phyloP scores from a whole-genome alignment of 2,329 filamentous ascomycete genomes.

The Diaporthe aspalathi region DNA sequence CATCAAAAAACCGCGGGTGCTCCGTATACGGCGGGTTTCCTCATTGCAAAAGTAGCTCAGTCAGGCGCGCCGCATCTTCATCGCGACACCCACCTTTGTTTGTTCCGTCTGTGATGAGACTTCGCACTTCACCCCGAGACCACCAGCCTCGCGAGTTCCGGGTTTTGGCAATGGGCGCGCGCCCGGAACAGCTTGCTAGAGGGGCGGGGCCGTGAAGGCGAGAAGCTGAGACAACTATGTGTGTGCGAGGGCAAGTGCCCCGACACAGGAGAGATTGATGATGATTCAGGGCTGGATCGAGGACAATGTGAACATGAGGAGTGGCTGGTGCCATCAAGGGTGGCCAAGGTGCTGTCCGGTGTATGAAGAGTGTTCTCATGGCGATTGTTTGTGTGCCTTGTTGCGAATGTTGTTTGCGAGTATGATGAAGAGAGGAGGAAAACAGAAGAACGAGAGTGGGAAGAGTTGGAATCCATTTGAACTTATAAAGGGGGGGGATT shows the following conservation, averaged over 20 bases:
- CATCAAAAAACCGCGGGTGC: background rate
- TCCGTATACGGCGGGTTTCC: background rate
- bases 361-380: background rate
- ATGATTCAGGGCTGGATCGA: background rate
- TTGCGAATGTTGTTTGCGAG: background rate
- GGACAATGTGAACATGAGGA: background rate
- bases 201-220: background rate
- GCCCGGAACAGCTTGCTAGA: background rate
- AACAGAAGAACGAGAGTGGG: background rate
- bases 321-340: background rate
- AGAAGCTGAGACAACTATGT: conserved; percentile 4
- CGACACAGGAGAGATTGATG: background rate
- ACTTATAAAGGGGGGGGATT: too few species aligned
- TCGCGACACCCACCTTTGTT: conserved; percentile 14
- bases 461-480: background rate
- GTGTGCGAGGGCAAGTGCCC: background rate
- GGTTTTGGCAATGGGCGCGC: background rate
- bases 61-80: background rate
- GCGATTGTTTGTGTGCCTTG: background rate
- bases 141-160: background rate
- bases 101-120: background rate
- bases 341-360: background rate
- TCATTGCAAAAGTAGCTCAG: background rate
- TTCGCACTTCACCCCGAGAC: background rate
- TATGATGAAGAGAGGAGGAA: background rate